Evolutionary conservation across 2,329 filamentous ascomycete species (phyloP), one percentile per base, ranked within the genome.

Genomic region (Chaetomiaceae sp.): DNA sequence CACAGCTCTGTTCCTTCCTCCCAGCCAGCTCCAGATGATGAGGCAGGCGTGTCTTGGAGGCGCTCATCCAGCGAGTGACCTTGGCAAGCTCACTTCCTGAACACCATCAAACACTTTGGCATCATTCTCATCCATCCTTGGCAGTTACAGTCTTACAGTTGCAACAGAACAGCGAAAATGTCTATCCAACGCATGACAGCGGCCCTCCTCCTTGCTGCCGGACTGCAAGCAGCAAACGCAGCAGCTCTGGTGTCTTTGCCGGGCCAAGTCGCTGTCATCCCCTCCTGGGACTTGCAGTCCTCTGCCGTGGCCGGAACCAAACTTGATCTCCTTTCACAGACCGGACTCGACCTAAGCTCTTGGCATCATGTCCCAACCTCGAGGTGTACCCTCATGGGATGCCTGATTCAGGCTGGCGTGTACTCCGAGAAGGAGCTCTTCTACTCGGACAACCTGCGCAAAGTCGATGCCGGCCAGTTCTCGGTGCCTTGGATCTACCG

Each of bases 401-500:
- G 80, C 25, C 68, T 85, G 3, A 63, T 85, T n/a, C 68, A 75
- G 8, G 75, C 72, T 6, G 73, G 73, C 2, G 68, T 78, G 12
- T 81, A 80, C 66, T 71, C 74, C 20, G 81, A 84, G 42, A 66
- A 67, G 1, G 65, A 78, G 0, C 63, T 85, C 0, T 85, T 83
- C 66, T 82, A 75, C 64, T 83, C 79, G 0, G 68, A 78, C 22
- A 76, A 77, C 54, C 62, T 73, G 37, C 57, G 61, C 11, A 49
- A 34, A 3, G 53, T 82, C 33, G 71, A 81, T 47, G 60, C 66
- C 14, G 65, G 68, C 2, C 72, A 72, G 39, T 85, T 84, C 53
- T 64, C 68, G 1, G 72, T 76, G 0, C 78, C 81, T 0, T 85
- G 82, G 81, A 63, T 83, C 22, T 85, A 84, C 59, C 73, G 81